phyloP scores from a whole-genome alignment of 768 basidiomycete species.

The Collybia sordida region DNA sequence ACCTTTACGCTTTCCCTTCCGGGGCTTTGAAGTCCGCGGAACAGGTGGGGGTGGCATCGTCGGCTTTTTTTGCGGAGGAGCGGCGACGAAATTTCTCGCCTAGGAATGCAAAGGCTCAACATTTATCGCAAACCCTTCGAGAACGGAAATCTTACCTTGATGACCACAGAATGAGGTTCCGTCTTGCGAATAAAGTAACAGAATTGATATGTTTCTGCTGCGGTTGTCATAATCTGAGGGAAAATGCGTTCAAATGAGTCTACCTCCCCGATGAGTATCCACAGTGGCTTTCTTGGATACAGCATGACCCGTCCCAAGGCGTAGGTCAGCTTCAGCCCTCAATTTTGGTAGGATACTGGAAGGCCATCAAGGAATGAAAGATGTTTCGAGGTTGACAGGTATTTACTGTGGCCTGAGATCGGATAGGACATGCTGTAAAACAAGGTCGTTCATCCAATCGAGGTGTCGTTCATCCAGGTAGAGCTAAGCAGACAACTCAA shows the following conservation, averaged over 20 bases:
- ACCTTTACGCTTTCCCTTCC: constrained; percentile 20
- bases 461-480: constrained; percentile 89
- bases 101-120: constrained; percentile 10
- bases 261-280: constrained; percentile 85
- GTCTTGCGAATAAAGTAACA: constrained; percentile 86
- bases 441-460: constrained; percentile 86
- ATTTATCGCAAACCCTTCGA: background rate
- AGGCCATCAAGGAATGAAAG: background rate
- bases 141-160: constrained; percentile 58
- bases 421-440: constrained; percentile 77
- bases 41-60: constrained; percentile 18
- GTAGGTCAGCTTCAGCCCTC: constrained; percentile 51
- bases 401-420: constrained; percentile 72
- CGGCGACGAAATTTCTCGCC: constrained; percentile 40
- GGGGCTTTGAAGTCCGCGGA: constrained; percentile 14
- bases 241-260: constrained; percentile 14
- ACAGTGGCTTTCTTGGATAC: constrained; percentile 65
- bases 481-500: constrained; percentile 4
- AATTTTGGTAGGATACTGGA: constrained; percentile 69
- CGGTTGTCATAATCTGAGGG: constrained; percentile 2
- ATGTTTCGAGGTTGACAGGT: constrained; percentile 11
- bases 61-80: constrained; percentile 20
- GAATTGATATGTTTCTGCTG: constrained; percentile 81
- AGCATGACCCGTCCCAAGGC: constrained; percentile 37
- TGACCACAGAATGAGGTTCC: constrained; percentile 76